These are phyloP conservation scores for Lumnitzera racemosa DNA, from an alignment of 345 rosid species.

Conservation along the genomic window DNA sequence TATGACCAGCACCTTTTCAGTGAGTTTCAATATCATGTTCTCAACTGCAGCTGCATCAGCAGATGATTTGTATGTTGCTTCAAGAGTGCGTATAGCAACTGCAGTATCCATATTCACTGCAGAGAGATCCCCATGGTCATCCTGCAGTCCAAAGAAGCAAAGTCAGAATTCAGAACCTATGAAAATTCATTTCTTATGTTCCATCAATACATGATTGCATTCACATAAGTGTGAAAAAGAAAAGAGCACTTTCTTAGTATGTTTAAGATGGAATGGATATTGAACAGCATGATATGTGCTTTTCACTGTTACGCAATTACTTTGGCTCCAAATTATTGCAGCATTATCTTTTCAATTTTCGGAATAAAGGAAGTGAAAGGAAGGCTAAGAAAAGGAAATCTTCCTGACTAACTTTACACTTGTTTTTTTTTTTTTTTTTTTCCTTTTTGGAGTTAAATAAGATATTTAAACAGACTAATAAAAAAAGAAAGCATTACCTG, in stretches of 20 bases:
- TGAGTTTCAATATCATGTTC: conserved; percentile 66
- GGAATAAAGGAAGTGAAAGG: neutral
- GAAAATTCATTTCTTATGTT: too few species aligned
- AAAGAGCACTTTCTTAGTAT: too few species aligned
- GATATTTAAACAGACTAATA: neutral
- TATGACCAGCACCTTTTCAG: conserved; percentile 49
- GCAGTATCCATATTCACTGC: conserved; percentile 99
- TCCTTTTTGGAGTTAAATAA: too few species aligned
- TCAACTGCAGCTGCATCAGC: conserved; percentile 90
- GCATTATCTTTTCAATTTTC: too few species aligned
- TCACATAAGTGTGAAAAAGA: too few species aligned
- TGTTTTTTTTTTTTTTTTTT: too few species aligned
- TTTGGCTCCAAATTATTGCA: too few species aligned
- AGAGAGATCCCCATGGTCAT: conserved; percentile 94
- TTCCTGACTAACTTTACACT: neutral
- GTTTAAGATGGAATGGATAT: too few species aligned
- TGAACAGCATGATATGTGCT: too few species aligned
- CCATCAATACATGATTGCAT: neutral
- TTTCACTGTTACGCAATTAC: too few species aligned
- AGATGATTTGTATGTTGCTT: conserved; percentile 88
- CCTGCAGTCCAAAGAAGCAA: conserved; percentile 35
- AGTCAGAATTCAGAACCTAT: too few species aligned
- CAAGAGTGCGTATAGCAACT: conserved; percentile 96
- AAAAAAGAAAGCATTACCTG: conserved; percentile 46
- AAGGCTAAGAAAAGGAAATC: neutral